Base-by-base conservation (phyloP, 1,284 basidiomycete genomes). In the Tilletia indica region DNA sequence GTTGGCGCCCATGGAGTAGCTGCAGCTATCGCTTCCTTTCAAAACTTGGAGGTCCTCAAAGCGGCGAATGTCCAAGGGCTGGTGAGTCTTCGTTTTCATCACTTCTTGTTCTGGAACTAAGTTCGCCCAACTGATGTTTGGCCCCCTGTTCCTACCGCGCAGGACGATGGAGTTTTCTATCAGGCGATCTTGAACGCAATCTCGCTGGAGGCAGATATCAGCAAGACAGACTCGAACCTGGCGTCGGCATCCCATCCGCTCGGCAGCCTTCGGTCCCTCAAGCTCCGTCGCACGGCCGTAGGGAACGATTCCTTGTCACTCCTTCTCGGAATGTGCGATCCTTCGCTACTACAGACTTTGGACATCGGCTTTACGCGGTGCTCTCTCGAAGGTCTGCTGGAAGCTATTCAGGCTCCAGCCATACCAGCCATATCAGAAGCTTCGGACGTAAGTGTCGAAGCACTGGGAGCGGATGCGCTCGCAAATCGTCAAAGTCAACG, bases 241-340 rank as follows among this genome's bases (percentile, higher is more conserved):
- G 49, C 49, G 49, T 54, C 49, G 49, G 21, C 61, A 19, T 58
- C 56, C 25, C 56, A 12, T 21, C 61, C 61, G 12, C 61, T 64
- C 5, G 31, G 38, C 34, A 14, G 61, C 9, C 34, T 64, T n/a
- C 31, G 36, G 11, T 64, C 61, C 31, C 61, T 64, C 31, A 64
- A 64, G 14, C 36, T 64, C 5, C 61, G 61, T 8, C 61, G 61
- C 31, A 64, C 61, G 36, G 31, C 19, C 36, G 61, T 64, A 14
- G 61, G 61, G 3, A 21, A 64, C 61, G 61, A 38, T 3, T 64
- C 61, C 31, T 42, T 64, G 34, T 9, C 31, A 12, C 61, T 64
- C 34, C 31, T 64, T 11, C 36, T 64, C 36, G 61, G 61, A 31
- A 64, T 64, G 61, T 64, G 61, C 19, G 61, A 64, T 64, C 61